These are phyloP conservation scores for Alternaria metachromatica DNA, from an alignment of 2,329 filamentous ascomycete species.

Conservation along the genomic window DNA sequence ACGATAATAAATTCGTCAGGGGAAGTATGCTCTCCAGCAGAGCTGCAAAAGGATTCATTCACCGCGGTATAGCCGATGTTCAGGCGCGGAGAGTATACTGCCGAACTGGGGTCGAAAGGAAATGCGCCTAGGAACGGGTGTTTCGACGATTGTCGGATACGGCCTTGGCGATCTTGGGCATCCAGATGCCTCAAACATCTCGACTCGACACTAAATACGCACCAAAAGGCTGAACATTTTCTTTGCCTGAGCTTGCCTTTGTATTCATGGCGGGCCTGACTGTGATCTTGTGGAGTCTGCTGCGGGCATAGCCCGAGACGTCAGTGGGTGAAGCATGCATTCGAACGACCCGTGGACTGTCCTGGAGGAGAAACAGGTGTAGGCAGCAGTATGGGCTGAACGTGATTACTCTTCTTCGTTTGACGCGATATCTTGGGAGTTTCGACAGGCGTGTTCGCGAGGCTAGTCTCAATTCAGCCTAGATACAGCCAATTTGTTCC, in stretches of 20 bases:
- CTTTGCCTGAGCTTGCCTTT: not conserved
- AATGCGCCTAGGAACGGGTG: not conserved
- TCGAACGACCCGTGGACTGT: not conserved
- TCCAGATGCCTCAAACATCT: not conserved
- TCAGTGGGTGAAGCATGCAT: not conserved
- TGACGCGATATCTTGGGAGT: not conserved
- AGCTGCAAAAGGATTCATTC: not conserved
- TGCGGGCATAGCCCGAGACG: not conserved
- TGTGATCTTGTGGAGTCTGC: not conserved
- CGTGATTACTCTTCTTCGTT: not conserved
- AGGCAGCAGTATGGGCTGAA: not conserved
- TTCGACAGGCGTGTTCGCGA: not conserved
- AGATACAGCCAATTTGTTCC: not conserved
- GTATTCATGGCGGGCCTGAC: not conserved
- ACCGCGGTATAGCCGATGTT: not conserved
- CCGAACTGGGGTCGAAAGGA: not conserved
- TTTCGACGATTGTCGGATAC: not conserved
- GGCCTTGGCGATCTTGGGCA: not conserved
- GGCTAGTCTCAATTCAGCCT: not conserved
- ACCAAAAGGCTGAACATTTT: not conserved
- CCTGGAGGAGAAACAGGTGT: not conserved
- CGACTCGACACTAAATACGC: not conserved
- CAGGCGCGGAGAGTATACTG: not conserved
- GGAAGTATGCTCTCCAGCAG: not conserved
- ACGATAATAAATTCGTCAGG: not conserved